Evolutionary conservation across 257 asterid species (phyloP), one percentile per base, ranked within the genome.

Genomic region (Lithospermum erythrorhizon): DNA sequence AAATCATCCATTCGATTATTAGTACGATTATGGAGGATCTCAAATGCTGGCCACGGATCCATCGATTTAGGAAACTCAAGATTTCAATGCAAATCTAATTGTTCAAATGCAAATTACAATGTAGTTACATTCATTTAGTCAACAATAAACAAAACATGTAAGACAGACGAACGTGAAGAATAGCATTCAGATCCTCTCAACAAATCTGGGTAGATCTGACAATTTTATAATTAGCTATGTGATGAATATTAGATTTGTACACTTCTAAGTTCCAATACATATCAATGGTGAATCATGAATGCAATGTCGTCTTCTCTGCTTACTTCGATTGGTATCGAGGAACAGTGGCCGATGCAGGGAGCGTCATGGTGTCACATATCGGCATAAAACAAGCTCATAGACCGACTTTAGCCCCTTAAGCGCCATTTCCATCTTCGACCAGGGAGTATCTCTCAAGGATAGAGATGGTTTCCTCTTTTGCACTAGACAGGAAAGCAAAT

Each of bases 391-490:
- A 41, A 14, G 49, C 49, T 35, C 45, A 35, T 35, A 41, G 49
- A 41, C 14, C 1, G 49, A 41, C 77, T 65, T 22, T 41, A 45
- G 10, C 55, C 35, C 23, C 70, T 79, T 37, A 71, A 6, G 53
- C 60, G 37, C 70, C 70, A 30, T 53, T 57, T 55, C 57, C 63
- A 64, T 82, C 89, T 79, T 73, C 86, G 11, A 72, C 70, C 5
- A 86, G 68, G 8, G 61, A 64, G 59, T 80, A 75, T 65, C 74
- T 79, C 78, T 81, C 72, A 29, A 83, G 94, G 52, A 83, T 82
- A 56, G 71, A 76, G 23, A 84, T 21, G 0, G 94, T 86, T 65
- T 81, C 95, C 58, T 83, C 85, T 79, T 78, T 48, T 14, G 94
- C 95, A 75, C 97, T 89, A 56, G 6, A 56, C 6, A 7, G 10